Base-by-base conservation (phyloP, 352 stramenopile species). In the Elongisporangium prolatum region DNA sequence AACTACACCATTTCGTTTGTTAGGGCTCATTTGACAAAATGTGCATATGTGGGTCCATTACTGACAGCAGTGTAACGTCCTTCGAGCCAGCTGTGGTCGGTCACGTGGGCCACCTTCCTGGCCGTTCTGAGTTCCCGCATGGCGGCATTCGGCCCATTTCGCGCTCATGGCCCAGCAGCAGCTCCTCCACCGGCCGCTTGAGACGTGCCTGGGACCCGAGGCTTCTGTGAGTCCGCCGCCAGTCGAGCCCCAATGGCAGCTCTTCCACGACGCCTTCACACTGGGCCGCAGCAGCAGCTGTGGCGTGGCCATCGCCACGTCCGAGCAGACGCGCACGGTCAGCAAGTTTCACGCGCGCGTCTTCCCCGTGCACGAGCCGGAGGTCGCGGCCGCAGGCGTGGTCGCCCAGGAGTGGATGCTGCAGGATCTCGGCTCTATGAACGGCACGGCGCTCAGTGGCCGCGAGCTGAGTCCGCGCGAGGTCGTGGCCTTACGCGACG, bases 371-470 rank as follows among this genome's bases (percentile, higher is more conserved):
- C 68, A 55, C 0, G 67, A 71, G 51, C 59, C 57, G 38, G 34
- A 60, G 55, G 37, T 50, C 4, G 50, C 52, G 9, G 47, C 58
- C 14, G 50, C 48, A n/a, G 47, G 57, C 22, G 54, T 40, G 21
- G 24, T 53, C 37, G 21, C 52, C 44, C 25, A 47, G 2, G 44
- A 51, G 13, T 95, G 86, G 86, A 63, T 93, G 37, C 67, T 95
- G 21, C 84, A 92, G 53, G 86, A 95, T 52, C 66, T 93, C 18
- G 75, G 88, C 40, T 88, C 81, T 2, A 81, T 89, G 64, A 92
- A 95, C 62, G 86, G 86, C 25, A 95, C 86, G 24, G 74, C 74
- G 14, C 71, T 93, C 25, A 95, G 93, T 51, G 83, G 82, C 61
- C 69, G 83, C 34, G 75, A 87, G 25, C 48, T 91, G 1, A 60